Base-by-base conservation (phyloP, 495 filamentous ascomycete genomes). In the Aspergillus bridgeri region DNA sequence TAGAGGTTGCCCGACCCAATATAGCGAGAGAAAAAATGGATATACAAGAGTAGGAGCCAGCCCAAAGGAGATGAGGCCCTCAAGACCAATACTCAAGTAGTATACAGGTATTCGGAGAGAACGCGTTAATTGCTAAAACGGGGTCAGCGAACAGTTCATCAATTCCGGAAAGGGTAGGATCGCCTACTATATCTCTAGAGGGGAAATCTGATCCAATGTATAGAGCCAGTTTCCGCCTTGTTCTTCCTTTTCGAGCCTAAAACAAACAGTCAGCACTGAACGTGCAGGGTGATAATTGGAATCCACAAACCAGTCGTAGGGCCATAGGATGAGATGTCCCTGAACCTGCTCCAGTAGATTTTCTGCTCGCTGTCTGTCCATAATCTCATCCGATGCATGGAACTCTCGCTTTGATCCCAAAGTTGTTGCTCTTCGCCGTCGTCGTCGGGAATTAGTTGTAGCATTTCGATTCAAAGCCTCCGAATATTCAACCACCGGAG, bases 101-200 rank as follows among this genome's bases (percentile, higher is more conserved):
- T 1, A 6, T 3, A 6, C 6, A 6, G 6, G 33, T 38, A 38
- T 38, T 15, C 13, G 33, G 19, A 6, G 11, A 6, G 3, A 47
- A 20, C n/a, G 48, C 17, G 55, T 69, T 60, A 67, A 57, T 70
- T 72, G 57, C 67, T 72, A 46, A 25, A 49, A 20, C 6, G 24
- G 3, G 6, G 56, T 69, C 47, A 69, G 61, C 50, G 59, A 15
- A 33, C 15, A 27, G 6, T 13, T 13, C 29, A 15, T 5, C 7
- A 43, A 33, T 45, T 3, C 7, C n/a, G 38, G 13, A 15, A 55
- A 25, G 23, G 2, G 22, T 25, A 19, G 17, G 48, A 19, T 22
- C 29, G 83, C 92, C 84, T 83, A 96, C 93, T 98, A 98, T 58
- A 98, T 98, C 75, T 96, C 90, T 75, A 98, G 78, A 51, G 94